These are phyloP conservation scores for Tolypocladium album DNA, from an alignment of 2,329 filamentous ascomycete species.

Conservation along the genomic window DNA sequence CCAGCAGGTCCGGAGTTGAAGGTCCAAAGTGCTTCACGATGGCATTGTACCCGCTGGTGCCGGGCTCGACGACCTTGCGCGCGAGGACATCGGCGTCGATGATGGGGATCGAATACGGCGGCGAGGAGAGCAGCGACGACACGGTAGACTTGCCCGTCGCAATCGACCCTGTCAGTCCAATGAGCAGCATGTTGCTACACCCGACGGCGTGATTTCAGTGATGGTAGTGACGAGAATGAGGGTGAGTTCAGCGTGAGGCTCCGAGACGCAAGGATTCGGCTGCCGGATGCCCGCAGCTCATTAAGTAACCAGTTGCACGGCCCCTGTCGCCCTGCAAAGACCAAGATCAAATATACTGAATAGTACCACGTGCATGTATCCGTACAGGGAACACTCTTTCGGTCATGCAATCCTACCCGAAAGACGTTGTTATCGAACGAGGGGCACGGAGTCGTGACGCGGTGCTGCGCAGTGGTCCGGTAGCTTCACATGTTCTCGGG, in stretches of 20 bases:
- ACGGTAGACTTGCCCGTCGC: constrained; percentile 98
- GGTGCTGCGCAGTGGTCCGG: no score
- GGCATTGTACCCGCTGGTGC: constrained; percentile 69
- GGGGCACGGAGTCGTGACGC: background rate
- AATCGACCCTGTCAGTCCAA: constrained; percentile 93
- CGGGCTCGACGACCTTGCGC: constrained; percentile 88
- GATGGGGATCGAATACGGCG: constrained; percentile 79
- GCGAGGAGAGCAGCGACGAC: constrained; percentile 65
- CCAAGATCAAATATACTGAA: background rate
- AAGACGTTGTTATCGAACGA: no score
- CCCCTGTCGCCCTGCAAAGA: background rate
- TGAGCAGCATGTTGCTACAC: constrained; percentile 51
- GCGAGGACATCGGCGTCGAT: constrained; percentile 92
- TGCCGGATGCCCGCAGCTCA: no score
- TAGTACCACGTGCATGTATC: background rate
- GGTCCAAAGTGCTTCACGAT: constrained; percentile 76
- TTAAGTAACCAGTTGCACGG: background rate
- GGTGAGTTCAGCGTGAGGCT: background rate
- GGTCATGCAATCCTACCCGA: background rate
- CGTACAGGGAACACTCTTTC: background rate
- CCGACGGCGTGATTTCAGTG: background rate
- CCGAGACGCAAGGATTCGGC: background rate
- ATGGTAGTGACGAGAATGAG: background rate
- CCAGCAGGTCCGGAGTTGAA: constrained; percentile 75
- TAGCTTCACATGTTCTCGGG: background rate